Percentiles rank a stretch among this genome's conserved stretches.
Evolutionary conservation across 768 basidiomycete genomes (phyloP).

Genomic region (Glaciozyma martinii): DNA sequence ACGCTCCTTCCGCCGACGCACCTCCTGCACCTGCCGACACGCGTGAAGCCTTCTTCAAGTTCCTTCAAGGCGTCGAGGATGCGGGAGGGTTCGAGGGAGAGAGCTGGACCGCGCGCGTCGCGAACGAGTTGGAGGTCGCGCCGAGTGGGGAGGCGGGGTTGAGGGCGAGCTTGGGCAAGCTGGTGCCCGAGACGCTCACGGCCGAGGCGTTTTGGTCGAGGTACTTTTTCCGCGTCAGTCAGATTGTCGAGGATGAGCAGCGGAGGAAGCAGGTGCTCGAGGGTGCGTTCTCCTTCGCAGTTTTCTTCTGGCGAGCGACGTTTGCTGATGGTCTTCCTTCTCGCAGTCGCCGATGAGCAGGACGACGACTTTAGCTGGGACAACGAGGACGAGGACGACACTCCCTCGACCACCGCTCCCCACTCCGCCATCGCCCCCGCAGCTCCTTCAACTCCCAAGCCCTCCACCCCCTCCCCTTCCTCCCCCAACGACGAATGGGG

Average conservation of each 20-base stretch:
- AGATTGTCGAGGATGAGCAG: constrained; percentile 34
- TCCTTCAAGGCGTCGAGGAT: constrained; percentile 40
- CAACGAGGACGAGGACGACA: constrained; percentile 76
- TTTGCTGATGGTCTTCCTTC: not conserved
- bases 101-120: constrained; percentile 51
- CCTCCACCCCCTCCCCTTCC: not conserved
- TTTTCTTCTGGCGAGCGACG: not conserved
- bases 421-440: constrained; percentile 2
- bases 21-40: constrained; percentile 9
- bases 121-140: constrained; percentile 43
- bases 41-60: constrained; percentile 23
- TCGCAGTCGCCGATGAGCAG: constrained; percentile 48
- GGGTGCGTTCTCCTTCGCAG: constrained; percentile 41
- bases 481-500: constrained; percentile 2
- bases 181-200: constrained; percentile 14
- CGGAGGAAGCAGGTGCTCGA: constrained; percentile 65
- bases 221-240: constrained; percentile 65
- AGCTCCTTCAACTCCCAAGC: not conserved
- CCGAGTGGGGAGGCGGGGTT: constrained; percentile 39
- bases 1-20: too few relatives aligned
- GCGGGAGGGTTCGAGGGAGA: constrained; percentile 54
- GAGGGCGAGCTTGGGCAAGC: constrained; percentile 39
- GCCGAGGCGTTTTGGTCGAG: constrained; percentile 67
- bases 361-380: constrained; percentile 85
- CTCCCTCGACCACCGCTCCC: constrained; percentile 6